Percentiles rank a stretch among this genome's conserved stretches.
phyloP scores from a whole-genome alignment of 73 alveolate genomes.

The Stentor roeselii region DNA sequence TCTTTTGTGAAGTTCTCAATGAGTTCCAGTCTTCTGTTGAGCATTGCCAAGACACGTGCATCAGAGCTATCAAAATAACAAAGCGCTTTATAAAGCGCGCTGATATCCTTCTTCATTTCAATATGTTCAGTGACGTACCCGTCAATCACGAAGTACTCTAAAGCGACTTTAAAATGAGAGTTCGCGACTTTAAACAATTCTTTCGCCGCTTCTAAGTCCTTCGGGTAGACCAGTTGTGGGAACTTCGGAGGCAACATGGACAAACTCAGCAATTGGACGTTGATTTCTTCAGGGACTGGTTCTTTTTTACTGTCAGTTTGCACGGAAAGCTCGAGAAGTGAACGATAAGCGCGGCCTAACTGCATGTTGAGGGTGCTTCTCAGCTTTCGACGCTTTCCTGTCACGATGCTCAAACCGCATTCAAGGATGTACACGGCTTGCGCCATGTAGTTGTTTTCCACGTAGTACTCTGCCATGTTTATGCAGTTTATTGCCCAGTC shows the following conservation, averaged over 20 bases:
- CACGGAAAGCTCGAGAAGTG: slow-evolving; percentile 74
- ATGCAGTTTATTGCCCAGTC: slow-evolving; percentile 93
- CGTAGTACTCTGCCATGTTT: slow-evolving; percentile 89
- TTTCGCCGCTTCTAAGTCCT: slow-evolving; percentile 88
- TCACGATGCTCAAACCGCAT: slow-evolving; percentile 84
- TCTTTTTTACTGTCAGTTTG: slow-evolving; percentile 36
- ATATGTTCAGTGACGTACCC: slow-evolving; percentile 91
- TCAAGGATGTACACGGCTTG: slow-evolving; percentile 90
- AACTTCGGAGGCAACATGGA: slow-evolving; percentile 44
- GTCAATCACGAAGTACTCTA: slow-evolving; percentile 76
- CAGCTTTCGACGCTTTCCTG: slow-evolving; percentile 67
- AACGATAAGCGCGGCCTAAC: slow-evolving; percentile 81
- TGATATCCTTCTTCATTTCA: slow-evolving; percentile 74
- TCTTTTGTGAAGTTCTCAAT: slow-evolving; percentile 69
- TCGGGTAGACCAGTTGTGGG: slow-evolving; percentile 46
- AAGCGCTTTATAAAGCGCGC: slow-evolving; percentile 76
- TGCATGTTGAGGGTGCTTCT: slow-evolving; percentile 89
- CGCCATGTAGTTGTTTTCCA: slow-evolving; percentile 79
- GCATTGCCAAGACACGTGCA: slow-evolving; percentile 83
- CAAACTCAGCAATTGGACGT: slow-evolving; percentile 44
- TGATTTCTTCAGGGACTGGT: slow-evolving; percentile 43
- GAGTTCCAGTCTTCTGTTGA: slow-evolving; percentile 88
- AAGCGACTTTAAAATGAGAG: slow-evolving; percentile 89
- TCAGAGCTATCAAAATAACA: slow-evolving; percentile 73
- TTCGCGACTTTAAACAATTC: slow-evolving; percentile 83